Conservation (phyloP, 2,329 filamentous ascomycete species). For the Pseudogymnoascus sp. region DNA sequence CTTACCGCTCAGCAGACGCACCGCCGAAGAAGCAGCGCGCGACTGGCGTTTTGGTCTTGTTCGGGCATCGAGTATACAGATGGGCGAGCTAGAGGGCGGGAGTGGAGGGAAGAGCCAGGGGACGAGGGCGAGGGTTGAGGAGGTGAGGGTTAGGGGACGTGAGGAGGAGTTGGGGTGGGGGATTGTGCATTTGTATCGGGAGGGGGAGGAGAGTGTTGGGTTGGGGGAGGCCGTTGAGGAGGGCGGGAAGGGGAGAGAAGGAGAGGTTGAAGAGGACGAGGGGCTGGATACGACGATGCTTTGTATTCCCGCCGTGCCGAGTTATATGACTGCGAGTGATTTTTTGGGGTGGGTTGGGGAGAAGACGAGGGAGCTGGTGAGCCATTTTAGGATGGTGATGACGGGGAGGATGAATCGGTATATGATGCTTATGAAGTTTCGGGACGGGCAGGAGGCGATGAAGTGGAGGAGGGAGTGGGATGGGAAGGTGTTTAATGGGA, state of each 20-base stretch:
- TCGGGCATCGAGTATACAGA: conserved; percentile 72
- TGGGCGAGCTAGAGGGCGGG: conserved; percentile 36
- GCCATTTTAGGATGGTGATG: conserved; percentile 89
- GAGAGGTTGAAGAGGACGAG: no score
- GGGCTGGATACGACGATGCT: conserved; percentile 53
- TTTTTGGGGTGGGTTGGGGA: conserved; percentile 89
- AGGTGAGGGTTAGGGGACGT: conserved; percentile 52
- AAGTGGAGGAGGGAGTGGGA: conserved; percentile 83
- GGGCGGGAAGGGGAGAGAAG: no score
- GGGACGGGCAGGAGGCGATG: conserved; percentile 62
- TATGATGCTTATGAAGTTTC: conserved; percentile 92
- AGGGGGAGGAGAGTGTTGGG: conserved; percentile 64
- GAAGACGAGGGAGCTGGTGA: conserved; percentile 74
- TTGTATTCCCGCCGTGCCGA: conserved; percentile 89
- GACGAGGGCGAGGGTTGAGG: conserved; percentile 73
- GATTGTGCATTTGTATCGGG: conserved; percentile 86
- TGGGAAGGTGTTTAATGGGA: conserved; percentile 83
- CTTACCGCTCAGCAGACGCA: conserved; percentile 15
- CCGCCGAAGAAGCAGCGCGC: conserved; percentile 35
- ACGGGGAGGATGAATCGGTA: conserved; percentile 85
- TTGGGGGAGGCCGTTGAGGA: conserved; percentile 29
- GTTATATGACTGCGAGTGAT: conserved; percentile 84
- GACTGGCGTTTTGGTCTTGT: conserved; percentile 83
- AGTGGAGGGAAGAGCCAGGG: conserved; percentile 18
- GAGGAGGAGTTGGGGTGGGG: conserved; percentile 82